A percentile compares a stretch with the other conserved stretches of the same genome.
phyloP scores from a whole-genome alignment of 169 alveolate species.

The Plasmodium cynomolgi region DNA sequence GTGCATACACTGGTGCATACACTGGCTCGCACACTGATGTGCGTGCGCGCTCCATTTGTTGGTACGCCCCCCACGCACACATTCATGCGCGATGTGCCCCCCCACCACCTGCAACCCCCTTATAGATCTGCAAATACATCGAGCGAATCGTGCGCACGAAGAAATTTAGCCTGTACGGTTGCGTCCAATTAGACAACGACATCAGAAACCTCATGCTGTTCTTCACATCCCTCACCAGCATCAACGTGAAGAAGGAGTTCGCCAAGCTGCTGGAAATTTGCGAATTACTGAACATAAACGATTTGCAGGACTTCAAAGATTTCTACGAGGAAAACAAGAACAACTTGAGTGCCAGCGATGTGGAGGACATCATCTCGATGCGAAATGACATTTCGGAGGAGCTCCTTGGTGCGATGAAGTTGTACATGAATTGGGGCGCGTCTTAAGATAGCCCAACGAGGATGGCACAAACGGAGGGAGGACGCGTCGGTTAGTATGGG shows the following conservation, averaged over 20 bases:
- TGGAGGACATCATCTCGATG: constrained; percentile 34
- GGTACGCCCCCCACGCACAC: neutral
- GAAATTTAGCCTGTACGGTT: constrained; percentile 58
- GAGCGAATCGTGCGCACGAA: constrained; percentile 56
- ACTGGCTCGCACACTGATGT: too few relatives aligned
- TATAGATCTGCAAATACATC: constrained; percentile 65
- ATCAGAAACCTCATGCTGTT: constrained; percentile 61
- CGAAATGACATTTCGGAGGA: constrained; percentile 58
- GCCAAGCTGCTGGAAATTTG: constrained; percentile 55
- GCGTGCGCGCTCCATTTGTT: too few relatives aligned
- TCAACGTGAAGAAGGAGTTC: constrained; percentile 61
- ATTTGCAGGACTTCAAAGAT: constrained; percentile 69
- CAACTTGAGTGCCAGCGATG: constrained; percentile 23
- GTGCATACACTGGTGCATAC: too few relatives aligned
- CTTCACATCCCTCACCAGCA: constrained; percentile 61
- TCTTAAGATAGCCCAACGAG: neutral
- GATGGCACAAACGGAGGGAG: neutral
- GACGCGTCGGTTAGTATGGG: neutral
- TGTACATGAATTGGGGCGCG: constrained; percentile 2
- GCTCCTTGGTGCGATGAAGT: constrained; percentile 17
- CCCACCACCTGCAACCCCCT: neutral
- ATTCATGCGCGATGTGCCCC: neutral
- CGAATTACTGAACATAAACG: constrained; percentile 48
- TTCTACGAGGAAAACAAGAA: constrained; percentile 67
- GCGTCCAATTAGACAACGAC: constrained; percentile 73